These are phyloP conservation scores for Monosporascus sp. DNA, from an alignment of 2,329 filamentous ascomycete species.

Conservation along the genomic window DNA sequence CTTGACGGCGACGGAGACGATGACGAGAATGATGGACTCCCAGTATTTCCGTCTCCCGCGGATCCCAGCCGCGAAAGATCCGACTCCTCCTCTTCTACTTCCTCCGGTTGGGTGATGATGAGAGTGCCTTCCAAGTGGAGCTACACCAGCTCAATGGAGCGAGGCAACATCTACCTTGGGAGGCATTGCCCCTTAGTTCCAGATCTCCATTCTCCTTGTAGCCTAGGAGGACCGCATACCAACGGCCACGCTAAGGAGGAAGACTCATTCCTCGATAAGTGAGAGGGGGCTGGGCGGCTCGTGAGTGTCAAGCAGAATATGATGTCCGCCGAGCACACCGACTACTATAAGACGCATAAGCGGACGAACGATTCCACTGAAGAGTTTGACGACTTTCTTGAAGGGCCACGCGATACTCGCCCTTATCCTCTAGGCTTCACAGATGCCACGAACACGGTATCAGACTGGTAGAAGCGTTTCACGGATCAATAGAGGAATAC, in stretches of 20 bases:
- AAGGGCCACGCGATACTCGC: neutral
- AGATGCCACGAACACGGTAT: too few relatives aligned
- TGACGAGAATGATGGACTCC: neutral
- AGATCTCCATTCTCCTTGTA: neutral
- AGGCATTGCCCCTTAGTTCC: neutral
- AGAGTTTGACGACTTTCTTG: neutral
- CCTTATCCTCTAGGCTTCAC: too few relatives aligned
- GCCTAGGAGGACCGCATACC: neutral
- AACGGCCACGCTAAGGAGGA: neutral
- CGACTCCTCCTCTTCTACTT: neutral
- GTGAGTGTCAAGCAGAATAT: neutral
- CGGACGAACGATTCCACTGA: neutral
- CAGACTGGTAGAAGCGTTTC: too few relatives aligned
- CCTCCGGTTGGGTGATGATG: neutral
- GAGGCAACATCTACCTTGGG: conserved; percentile 2
- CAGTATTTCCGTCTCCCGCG: neutral
- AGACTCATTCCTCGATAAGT: neutral
- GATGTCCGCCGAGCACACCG: neutral
- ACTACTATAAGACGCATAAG: neutral
- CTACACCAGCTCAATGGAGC: neutral
- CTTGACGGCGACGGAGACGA: neutral
- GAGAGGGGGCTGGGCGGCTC: neutral
- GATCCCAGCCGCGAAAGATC: neutral
- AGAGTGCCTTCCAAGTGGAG: neutral
- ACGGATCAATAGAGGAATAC: too few relatives aligned